Evolutionary conservation across 1,284 basidiomycete species (phyloP), one percentile per base, ranked within the genome.

Genomic region (Trametes polyzona): DNA sequence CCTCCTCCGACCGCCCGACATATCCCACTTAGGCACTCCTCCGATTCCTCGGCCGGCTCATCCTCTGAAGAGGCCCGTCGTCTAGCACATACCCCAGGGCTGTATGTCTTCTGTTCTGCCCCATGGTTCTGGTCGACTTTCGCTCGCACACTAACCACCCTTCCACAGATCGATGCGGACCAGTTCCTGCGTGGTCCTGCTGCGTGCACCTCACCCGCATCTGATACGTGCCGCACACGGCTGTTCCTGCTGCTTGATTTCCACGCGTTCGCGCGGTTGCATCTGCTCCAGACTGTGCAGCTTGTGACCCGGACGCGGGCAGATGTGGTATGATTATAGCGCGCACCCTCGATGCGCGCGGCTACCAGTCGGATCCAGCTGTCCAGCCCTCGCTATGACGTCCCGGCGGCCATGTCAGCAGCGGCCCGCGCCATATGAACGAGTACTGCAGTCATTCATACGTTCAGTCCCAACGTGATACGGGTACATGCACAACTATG

Each of bases 171-270:
- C 52, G 52, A 53, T 53, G 19, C 33, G 14, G 35, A 23, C 39
- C 36, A 36, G 39, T 37, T 29, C 36, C 32, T 32, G 21, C 32
- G n/a, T n/a, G n/a, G n/a, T 12, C 19, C 10, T 39, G 46, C 52
- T 54, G 52, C 52, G 52, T 48, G 53, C 23, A 36, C 16, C 21
- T 26, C 53, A 40, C 48, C 46, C 48, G 53, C 39, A 55, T 55
- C 53, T 42, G 53, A 55, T 48, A 48, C 26, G n/a, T 36, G 46
- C 46, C 32, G 35, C 30, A 19, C 52, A 24, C 27, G 30, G 21
- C 30, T 23, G 21, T 21, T 43, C 24, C 32, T 21, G 33, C 41
- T 37, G 23, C 4, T 32, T 30, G 29, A 41, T 41, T 32, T 32
- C 37, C 37, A 23, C 23, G n/a, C 10, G 35, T 26, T 6, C 49